Evolutionary conservation across 1,284 basidiomycete species (phyloP).

Genomic region (Boletus mariae): DNA sequence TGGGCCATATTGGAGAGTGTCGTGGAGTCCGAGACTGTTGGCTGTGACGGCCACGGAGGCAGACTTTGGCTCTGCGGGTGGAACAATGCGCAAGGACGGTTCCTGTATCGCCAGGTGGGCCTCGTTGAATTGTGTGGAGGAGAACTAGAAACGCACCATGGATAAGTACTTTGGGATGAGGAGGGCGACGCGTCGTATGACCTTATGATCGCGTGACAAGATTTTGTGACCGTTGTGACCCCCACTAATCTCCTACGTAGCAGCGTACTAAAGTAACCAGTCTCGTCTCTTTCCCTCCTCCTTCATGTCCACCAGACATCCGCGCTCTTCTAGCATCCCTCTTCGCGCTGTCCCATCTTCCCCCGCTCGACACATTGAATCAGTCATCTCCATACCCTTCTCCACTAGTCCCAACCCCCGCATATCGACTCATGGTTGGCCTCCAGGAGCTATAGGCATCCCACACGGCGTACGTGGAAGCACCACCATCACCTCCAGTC

Average conservation of each 20-base stretch:
- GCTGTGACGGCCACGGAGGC: slow-evolving; percentile 67
- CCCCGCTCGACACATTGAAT: slow-evolving; percentile 56
- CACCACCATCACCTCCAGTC: slow-evolving; percentile 32
- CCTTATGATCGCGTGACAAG: slow-evolving; percentile 18
- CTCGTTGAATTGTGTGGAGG: neutral
- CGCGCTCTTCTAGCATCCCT: slow-evolving; percentile 61
- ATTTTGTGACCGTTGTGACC: slow-evolving; percentile 28
- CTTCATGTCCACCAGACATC: slow-evolving; percentile 48
- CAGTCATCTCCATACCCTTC: slow-evolving; percentile 58
- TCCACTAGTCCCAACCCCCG: slow-evolving; percentile 39
- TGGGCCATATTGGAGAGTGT: slow-evolving; percentile 73
- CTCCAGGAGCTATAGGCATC: slow-evolving; percentile 30
- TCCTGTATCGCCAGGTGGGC: slow-evolving; percentile 42
- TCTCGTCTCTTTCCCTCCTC: neutral
- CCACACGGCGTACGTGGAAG: slow-evolving; percentile 36
- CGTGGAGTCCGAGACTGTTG: slow-evolving; percentile 73
- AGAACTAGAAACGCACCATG: slow-evolving; percentile 37
- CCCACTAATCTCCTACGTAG: neutral
- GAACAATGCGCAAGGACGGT: slow-evolving; percentile 65
- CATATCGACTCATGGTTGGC: slow-evolving; percentile 30
- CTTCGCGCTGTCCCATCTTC: slow-evolving; percentile 47
- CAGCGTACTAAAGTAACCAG: no score
- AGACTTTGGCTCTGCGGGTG: slow-evolving; percentile 50
- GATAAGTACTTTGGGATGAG: slow-evolving; percentile 1
- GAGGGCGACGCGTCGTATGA: slow-evolving; percentile 32